Conservation (phyloP, 2,329 filamentous ascomycete species). For the Colletotrichum incanum region DNA sequence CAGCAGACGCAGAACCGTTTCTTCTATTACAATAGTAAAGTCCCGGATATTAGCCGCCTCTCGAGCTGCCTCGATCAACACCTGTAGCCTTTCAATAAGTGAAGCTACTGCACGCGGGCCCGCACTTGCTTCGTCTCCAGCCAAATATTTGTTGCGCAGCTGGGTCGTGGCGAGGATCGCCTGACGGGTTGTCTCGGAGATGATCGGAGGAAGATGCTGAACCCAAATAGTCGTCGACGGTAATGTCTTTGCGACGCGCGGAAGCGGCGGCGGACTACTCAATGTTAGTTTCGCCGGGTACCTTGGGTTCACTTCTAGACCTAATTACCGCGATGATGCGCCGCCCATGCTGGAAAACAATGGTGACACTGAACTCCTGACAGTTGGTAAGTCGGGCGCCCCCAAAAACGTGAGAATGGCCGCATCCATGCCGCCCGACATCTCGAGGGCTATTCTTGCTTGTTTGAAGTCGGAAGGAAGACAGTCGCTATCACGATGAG, state of each 20-base stretch:
- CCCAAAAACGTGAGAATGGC: slow-evolving; percentile 5
- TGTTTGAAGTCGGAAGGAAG: background rate
- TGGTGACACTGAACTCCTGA: slow-evolving; percentile 6
- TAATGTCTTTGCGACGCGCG: slow-evolving; percentile 38
- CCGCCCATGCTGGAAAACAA: slow-evolving; percentile 23
- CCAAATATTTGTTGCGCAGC: slow-evolving; percentile 36
- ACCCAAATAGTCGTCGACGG: slow-evolving; percentile 35
- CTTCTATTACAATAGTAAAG: slow-evolving; percentile 33
- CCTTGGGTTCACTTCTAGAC: background rate
- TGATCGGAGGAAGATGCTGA: slow-evolving; percentile 43
- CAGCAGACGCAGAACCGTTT: slow-evolving; percentile 22
- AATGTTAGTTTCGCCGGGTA: background rate
- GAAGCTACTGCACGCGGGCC: background rate
- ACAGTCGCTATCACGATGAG: background rate
- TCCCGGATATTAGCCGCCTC: slow-evolving; percentile 39
- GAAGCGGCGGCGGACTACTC: slow-evolving; percentile 31
- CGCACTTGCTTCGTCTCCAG: background rate
- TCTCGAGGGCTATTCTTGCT: background rate
- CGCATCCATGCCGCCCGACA: slow-evolving; percentile 5
- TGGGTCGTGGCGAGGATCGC: slow-evolving; percentile 32
- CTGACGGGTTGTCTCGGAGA: slow-evolving; percentile 28
- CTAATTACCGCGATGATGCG: slow-evolving; percentile 34
- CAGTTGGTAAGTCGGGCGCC: slow-evolving; percentile 5
- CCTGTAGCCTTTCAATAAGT: slow-evolving; percentile 10
- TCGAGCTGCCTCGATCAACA: slow-evolving; percentile 23